Conservation (phyloP, 768 basidiomycete genomes). For the Dacryopinax spathularia region DNA sequence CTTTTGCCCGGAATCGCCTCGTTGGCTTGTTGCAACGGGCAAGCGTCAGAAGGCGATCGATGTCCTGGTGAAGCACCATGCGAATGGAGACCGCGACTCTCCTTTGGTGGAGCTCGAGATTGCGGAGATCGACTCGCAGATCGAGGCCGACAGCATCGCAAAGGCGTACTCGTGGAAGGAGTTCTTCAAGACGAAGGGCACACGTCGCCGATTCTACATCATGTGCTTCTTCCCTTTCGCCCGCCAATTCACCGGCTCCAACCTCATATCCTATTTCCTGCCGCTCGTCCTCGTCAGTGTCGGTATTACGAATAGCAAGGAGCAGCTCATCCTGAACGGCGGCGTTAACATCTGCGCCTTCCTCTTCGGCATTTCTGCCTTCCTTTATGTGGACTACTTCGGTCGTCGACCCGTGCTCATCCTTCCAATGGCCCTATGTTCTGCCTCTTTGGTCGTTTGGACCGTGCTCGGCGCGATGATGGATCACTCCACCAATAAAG, state of each 20-base stretch:
- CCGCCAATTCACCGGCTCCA: slow-evolving; percentile 62
- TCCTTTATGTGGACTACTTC: slow-evolving; percentile 51
- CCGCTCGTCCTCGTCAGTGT: slow-evolving; percentile 51
- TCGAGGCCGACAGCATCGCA: slow-evolving; percentile 44
- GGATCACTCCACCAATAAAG: neutral
- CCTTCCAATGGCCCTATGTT: slow-evolving; percentile 44
- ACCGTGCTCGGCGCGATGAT: slow-evolving; percentile 11
- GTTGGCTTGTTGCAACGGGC: slow-evolving; percentile 44
- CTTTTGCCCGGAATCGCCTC: slow-evolving; percentile 52
- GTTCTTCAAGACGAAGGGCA: slow-evolving; percentile 49
- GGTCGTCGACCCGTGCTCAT: slow-evolving; percentile 60
- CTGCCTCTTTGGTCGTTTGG: slow-evolving; percentile 41
- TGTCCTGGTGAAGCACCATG: slow-evolving; percentile 59
- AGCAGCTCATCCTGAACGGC: slow-evolving; percentile 49
- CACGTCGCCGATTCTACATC: slow-evolving; percentile 50
- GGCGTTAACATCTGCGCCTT: slow-evolving; percentile 58
- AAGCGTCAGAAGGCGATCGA: slow-evolving; percentile 41
- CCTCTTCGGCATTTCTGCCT: slow-evolving; percentile 39
- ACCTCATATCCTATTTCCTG: slow-evolving; percentile 60
- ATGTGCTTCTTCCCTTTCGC: slow-evolving; percentile 54
- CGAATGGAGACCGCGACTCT: slow-evolving; percentile 44
- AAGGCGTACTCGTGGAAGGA: slow-evolving; percentile 36
- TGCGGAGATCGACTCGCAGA: slow-evolving; percentile 56
- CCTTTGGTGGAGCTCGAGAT: slow-evolving; percentile 54
- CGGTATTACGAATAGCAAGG: slow-evolving; percentile 39